Evolutionary conservation across 2,329 filamentous ascomycete species (phyloP).

Genomic region (Thermomyces lanuginosus): DNA sequence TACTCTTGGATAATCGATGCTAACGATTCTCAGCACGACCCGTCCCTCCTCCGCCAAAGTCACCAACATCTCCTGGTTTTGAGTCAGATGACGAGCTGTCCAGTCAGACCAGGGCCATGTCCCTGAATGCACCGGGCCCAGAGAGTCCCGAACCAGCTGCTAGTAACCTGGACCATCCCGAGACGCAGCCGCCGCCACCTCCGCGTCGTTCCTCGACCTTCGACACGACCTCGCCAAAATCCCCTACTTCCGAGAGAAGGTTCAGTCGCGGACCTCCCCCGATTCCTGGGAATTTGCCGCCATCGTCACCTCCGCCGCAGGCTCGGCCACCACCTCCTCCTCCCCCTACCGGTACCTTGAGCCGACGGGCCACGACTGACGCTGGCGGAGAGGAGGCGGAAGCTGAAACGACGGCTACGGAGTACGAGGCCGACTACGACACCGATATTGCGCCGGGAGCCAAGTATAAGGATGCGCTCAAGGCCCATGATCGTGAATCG

Average conservation of each 20-base stretch:
- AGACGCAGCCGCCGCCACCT: conserved; percentile 6
- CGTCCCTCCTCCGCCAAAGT: conserved; percentile 34
- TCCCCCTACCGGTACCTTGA: conserved; percentile 32
- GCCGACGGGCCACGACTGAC: conserved; percentile 45
- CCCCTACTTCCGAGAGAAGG: conserved; percentile 22
- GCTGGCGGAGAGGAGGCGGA: conserved; percentile 35
- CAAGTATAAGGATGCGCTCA: conserved; percentile 86
- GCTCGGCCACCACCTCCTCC: conserved; percentile 52
- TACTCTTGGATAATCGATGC: conserved; percentile 1
- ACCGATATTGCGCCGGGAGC: conserved; percentile 90
- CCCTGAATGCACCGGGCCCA: conserved; percentile 24
- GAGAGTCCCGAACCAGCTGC: conserved; percentile 22
- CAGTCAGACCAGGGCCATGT: conserved; percentile 30
- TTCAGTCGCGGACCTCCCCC: conserved; percentile 29
- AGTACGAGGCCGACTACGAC: conserved; percentile 96
- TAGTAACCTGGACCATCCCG: too few species aligned
- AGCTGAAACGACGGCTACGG: conserved; percentile 65
- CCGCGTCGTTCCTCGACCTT: conserved; percentile 22
- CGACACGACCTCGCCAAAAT: conserved; percentile 28
- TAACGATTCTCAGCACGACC: conserved; percentile 13
- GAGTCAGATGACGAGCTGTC: conserved; percentile 82
- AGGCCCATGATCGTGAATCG: conserved; percentile 59
- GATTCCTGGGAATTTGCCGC: conserved; percentile 24
- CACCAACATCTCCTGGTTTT: conserved; percentile 54
- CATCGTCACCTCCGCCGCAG: conserved; percentile 29